phyloP scores from a whole-genome alignment of 345 rosid genomes.

The Arabis hirsuta region DNA sequence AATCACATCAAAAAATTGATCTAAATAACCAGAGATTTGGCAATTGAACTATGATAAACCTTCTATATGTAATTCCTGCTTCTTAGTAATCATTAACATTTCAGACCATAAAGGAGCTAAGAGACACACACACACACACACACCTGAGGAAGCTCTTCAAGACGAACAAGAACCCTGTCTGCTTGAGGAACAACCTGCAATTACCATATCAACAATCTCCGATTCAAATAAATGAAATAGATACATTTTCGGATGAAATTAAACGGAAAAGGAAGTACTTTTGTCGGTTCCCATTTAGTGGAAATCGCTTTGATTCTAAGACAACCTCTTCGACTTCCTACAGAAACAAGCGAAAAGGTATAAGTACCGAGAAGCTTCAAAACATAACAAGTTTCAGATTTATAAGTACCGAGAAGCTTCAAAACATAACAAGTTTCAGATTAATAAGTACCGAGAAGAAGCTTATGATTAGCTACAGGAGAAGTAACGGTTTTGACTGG shows the following conservation, averaged over 20 bases:
- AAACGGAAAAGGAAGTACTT: slow-evolving; percentile 47
- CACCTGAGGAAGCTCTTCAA: slow-evolving; percentile 80
- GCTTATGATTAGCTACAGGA: slow-evolving; percentile 39
- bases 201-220: slow-evolving; percentile 14
- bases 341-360: neutral
- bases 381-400: neutral
- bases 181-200: slow-evolving; percentile 91
- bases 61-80: too few relatives aligned
- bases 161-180: slow-evolving; percentile 89
- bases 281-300: slow-evolving; percentile 78
- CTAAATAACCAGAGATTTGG: too few relatives aligned
- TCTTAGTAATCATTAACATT: slow-evolving; percentile 4
- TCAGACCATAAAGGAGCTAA: slow-evolving; percentile 12
- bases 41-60: neutral
- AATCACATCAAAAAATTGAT: too few relatives aligned
- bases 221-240: neutral
- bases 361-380: too few relatives aligned
- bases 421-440: slow-evolving; percentile 17
- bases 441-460: slow-evolving; percentile 46
- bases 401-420: slow-evolving; percentile 47
- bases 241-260: neutral
- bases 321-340: slow-evolving; percentile 53
- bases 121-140: neutral
- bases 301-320: slow-evolving; percentile 69
- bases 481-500: slow-evolving; percentile 37